Percentiles rank a stretch among this genome's conserved stretches.
These are phyloP conservation scores for Vigna mungo DNA, from an alignment of 306 rosid genomes.

Conservation along the genomic window DNA sequence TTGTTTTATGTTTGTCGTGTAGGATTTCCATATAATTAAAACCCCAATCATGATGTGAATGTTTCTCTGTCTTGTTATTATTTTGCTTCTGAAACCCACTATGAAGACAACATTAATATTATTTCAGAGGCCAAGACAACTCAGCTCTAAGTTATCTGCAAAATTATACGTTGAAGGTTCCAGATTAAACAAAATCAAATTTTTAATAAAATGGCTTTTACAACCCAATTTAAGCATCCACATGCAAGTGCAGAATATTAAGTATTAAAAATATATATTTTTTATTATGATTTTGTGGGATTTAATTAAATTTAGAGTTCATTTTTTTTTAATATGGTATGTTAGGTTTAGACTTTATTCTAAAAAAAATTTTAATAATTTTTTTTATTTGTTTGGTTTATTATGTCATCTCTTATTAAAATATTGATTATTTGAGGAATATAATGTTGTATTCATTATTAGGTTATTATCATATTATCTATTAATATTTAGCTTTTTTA, in stretches of 20 bases:
- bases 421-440: no score
- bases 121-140: slow-evolving; percentile 37
- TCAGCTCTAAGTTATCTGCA: slow-evolving; percentile 11
- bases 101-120: slow-evolving; percentile 7
- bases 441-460: no score
- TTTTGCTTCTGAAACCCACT: slow-evolving; percentile 16
- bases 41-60: slow-evolving; percentile 25
- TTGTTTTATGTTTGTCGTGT: slow-evolving; percentile 53
- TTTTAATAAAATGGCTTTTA: neutral
- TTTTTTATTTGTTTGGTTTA: no score
- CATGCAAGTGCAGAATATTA: neutral
- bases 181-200: neutral
- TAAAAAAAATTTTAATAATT: no score
- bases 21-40: slow-evolving; percentile 58
- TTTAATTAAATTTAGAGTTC: no score
- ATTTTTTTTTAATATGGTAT: no score
- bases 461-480: no score
- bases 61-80: slow-evolving; percentile 19
- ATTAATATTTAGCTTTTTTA: no score
- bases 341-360: no score
- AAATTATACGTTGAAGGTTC: slow-evolving; percentile 13
- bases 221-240: neutral
- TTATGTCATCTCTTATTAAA: no score
- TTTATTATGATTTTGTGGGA: no score
- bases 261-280: neutral